Conservation (phyloP, 352 stramenopile species). For the Phytophthora chlamydospora region DNA sequence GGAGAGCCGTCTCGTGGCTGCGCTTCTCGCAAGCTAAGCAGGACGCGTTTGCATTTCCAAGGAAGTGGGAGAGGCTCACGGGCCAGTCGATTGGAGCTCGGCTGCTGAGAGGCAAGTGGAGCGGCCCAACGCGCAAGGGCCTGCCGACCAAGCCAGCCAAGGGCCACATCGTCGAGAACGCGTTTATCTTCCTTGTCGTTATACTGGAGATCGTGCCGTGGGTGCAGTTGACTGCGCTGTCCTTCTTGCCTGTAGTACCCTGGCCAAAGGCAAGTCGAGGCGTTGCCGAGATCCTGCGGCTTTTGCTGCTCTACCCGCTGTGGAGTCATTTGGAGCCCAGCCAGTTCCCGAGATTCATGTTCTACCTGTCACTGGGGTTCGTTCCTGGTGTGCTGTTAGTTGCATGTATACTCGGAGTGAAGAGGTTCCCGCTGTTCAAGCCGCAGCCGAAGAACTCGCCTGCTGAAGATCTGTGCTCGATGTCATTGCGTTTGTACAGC, state of each 20-base stretch:
- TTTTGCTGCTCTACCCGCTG: slow-evolving; percentile 52
- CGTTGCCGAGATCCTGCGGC: slow-evolving; percentile 42
- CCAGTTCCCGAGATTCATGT: slow-evolving; percentile 34
- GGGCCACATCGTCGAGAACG: slow-evolving; percentile 34
- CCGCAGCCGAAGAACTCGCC: slow-evolving; percentile 51
- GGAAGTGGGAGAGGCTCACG: slow-evolving; percentile 19
- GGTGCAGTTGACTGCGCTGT: slow-evolving; percentile 52
- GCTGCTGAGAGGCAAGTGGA: slow-evolving; percentile 44
- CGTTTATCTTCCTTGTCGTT: slow-evolving; percentile 36
- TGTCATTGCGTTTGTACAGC: slow-evolving; percentile 60
- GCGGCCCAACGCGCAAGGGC: slow-evolving; percentile 35
- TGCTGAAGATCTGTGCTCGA: slow-evolving; percentile 53
- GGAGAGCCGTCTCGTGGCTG: slow-evolving; percentile 33
- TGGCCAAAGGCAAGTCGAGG: slow-evolving; percentile 45
- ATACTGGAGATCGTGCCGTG: slow-evolving; percentile 55
- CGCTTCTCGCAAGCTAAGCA: slow-evolving; percentile 38
- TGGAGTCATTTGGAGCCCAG: slow-evolving; percentile 52
- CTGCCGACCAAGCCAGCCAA: slow-evolving; percentile 30
- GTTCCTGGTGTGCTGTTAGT: slow-evolving; percentile 42
- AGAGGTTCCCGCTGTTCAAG: slow-evolving; percentile 72
- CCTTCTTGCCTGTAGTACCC: slow-evolving; percentile 58
- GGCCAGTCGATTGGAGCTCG: slow-evolving; percentile 6
- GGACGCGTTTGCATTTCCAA: slow-evolving; percentile 60
- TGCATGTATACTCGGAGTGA: slow-evolving; percentile 41
- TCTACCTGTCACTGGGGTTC: slow-evolving; percentile 54